Conservation (phyloP, 441 rosid species). For the Eugenia klotzschiana region DNA sequence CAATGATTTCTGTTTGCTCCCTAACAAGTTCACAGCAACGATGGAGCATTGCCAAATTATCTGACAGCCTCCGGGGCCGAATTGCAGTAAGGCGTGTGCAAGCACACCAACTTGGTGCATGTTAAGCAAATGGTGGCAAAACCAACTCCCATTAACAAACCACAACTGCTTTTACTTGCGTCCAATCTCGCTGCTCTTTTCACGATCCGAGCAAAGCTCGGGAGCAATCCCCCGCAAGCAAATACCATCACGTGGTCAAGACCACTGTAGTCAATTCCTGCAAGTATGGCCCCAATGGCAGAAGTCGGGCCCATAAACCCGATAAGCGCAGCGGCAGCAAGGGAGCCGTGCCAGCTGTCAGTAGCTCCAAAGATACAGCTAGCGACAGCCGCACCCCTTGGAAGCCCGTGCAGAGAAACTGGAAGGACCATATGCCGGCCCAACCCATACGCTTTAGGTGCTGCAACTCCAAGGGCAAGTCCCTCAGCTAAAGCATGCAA, state of each 20-base stretch:
- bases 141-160: conserved; percentile 48
- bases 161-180: conserved; percentile 37
- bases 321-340: conserved; percentile 72
- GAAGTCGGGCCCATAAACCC: conserved; percentile 88
- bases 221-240: conserved; percentile 80
- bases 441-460: conserved; percentile 86
- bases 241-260: conserved; percentile 84
- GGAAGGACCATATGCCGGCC: conserved; percentile 97
- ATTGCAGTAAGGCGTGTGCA: conserved; percentile 92
- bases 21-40: neutral
- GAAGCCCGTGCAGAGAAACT: conserved; percentile 85
- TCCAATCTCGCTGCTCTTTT: conserved; percentile 54
- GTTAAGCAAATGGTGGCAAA: conserved; percentile 69
- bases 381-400: conserved; percentile 98
- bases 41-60: conserved; percentile 9
- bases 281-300: conserved; percentile 81
- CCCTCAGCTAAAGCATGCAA: conserved; percentile 95
- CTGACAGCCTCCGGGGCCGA: conserved; percentile 97
- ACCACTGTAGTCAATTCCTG: conserved; percentile 87
- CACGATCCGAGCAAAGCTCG: conserved; percentile 48
- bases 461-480: conserved; percentile 94
- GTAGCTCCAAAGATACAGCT: conserved; percentile 88
- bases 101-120: conserved; percentile 76
- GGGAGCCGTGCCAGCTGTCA: conserved; percentile 80
- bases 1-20: neutral